Percentiles rank a stretch among this genome's conserved stretches.
Conservation (phyloP, 2,329 filamentous ascomycete species). For the Talaromyces verruculosus region DNA sequence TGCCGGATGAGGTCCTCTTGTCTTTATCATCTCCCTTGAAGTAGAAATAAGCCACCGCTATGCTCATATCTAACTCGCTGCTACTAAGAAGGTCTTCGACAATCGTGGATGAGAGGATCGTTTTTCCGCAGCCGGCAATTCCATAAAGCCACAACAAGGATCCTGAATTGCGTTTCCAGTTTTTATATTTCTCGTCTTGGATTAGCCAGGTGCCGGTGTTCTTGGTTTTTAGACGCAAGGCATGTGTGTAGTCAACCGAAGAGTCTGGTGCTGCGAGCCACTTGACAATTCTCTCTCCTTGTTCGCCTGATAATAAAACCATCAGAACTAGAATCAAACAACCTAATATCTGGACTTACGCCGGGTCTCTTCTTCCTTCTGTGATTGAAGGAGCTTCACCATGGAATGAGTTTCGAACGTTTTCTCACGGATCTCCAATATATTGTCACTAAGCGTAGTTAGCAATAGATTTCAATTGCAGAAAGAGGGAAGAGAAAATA, state of each 20-base stretch:
- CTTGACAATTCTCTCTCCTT: neutral
- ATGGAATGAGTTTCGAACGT: conserved; percentile 12
- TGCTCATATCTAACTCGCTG: conserved; percentile 27
- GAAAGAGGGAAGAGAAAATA: neutral
- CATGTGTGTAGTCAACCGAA: conserved; percentile 18
- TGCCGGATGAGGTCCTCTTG: conserved; percentile 27
- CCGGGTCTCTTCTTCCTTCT: conserved; percentile 11
- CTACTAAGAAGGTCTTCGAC: conserved; percentile 32
- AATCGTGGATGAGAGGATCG: conserved; percentile 40
- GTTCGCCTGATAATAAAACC: neutral
- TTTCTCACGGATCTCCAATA: conserved; percentile 18
- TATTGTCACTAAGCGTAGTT: conserved; percentile 5
- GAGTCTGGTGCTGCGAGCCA: conserved; percentile 19
- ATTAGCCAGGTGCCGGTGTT: conserved; percentile 19
- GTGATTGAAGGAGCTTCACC: conserved; percentile 8
- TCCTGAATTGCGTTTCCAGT: neutral
- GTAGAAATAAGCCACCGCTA: conserved; percentile 37
- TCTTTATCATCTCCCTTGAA: conserved; percentile 41
- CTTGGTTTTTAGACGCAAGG: neutral
- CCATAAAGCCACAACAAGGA: conserved; percentile 46
- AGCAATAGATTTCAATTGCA: neutral
- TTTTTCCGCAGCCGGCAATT: conserved; percentile 45
- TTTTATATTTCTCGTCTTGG: neutral
- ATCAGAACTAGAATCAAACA: neutral
- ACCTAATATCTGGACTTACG: neutral